Base-by-base conservation (phyloP, 176 grass and related monocot genomes). In the Areca catechu region DNA sequence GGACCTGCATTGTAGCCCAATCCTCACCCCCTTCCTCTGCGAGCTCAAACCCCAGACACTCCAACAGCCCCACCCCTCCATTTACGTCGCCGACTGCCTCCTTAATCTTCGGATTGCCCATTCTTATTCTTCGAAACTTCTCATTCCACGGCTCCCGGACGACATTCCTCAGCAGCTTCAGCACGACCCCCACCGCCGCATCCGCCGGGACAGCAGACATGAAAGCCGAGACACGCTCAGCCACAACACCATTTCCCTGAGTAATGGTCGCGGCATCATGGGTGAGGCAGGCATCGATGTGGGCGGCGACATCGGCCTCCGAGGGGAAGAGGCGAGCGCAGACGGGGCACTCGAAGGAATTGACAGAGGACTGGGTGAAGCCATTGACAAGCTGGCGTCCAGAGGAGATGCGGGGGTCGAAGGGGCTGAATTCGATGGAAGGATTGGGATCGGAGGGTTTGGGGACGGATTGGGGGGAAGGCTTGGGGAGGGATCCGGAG, bases 41-140 rank as follows among this genome's bases (percentile, higher is more conserved):
- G 19, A 98, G 10, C 48, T 22, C 62, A 71, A 92, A 92, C 17
- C 93, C 93, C 1, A 71, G 75, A 16, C 75, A 71, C 78, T 98
- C 87, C 43, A 98, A 71, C 57, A 92, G 70, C 51, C 88, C 81
- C 19, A 83, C 4, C 56, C 93, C 93, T 21, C 93, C 81, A 22
- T 63, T 72, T 23, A 73, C 68, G 50, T 98, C 84, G 12, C 66
- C 71, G 4, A 92, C 62, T 12, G 93, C 84, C 62, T 98, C 93
- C 80, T 83, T 88, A 73, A 98, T 92, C 77, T 86, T 85, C 18
- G 83, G 87, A 70, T 98, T 98, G 21, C 70, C 76, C 78, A 98
- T 73, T 59, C 87, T 66, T 22, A 98, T 86, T 72, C 73, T 71
- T 69, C 87, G 58, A 66, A 76, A 98, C 77, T 89, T 98, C 1